Conservation (phyloP, 1,284 basidiomycete genomes). For the Ganoderma multipileum region DNA sequence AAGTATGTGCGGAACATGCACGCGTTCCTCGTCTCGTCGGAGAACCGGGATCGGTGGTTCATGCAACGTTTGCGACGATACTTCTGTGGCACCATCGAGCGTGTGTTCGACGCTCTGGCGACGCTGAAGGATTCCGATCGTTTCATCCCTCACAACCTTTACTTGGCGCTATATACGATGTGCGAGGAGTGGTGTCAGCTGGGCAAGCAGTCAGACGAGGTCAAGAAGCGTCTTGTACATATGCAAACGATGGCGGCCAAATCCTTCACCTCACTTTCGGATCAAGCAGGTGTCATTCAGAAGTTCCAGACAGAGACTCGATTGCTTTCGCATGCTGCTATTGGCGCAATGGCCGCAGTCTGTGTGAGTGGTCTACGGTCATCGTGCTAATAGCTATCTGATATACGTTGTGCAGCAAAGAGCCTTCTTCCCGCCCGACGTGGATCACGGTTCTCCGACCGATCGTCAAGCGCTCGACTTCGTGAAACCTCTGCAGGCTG, state of each 20-base stretch:
- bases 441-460: constrained; percentile 64
- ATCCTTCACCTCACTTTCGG: constrained; percentile 53
- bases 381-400: constrained; percentile 10
- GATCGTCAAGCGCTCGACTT: constrained; percentile 55
- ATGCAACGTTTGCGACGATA: constrained; percentile 86
- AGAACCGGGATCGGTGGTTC: constrained; percentile 80
- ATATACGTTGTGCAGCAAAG: constrained; percentile 57
- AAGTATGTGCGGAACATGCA: constrained; percentile 90
- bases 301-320: constrained; percentile 79
- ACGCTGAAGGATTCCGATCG: constrained; percentile 78
- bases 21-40: constrained; percentile 73
- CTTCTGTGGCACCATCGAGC: constrained; percentile 90
- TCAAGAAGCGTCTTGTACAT: constrained; percentile 75
- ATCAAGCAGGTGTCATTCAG: constrained; percentile 62
- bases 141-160: constrained; percentile 79
- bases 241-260: constrained; percentile 79
- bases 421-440: constrained; percentile 73
- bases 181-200: constrained; percentile 96
- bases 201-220: constrained; percentile 77
- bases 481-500: constrained; percentile 58
- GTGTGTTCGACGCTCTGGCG: constrained; percentile 82
- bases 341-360: constrained; percentile 86
- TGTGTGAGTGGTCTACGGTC: constrained; percentile 62
- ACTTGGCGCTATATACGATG: constrained; percentile 82
- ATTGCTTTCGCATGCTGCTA: constrained; percentile 77